These are phyloP conservation scores for Allium fistulosum DNA, from an alignment of 106 monocot species.

Conservation along the genomic window DNA sequence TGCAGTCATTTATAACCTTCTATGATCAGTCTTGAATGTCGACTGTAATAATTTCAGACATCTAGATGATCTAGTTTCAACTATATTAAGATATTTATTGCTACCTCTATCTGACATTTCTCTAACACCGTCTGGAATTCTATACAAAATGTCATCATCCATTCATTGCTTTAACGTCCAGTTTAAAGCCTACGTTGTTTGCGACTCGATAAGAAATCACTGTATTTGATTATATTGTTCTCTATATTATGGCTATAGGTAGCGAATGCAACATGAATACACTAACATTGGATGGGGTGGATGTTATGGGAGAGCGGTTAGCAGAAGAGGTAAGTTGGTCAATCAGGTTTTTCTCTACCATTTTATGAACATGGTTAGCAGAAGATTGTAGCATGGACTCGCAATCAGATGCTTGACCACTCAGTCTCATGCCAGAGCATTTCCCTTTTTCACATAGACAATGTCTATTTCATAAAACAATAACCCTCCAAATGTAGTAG, in stretches of 20 bases:
- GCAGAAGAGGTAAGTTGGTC: slow-evolving; percentile 67
- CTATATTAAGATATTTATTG: not conserved
- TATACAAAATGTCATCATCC: not conserved
- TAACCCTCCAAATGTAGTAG: not conserved
- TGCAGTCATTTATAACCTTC: not conserved
- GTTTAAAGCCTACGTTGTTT: not conserved
- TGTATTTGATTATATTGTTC: not conserved
- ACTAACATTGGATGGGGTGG: slow-evolving; percentile 93
- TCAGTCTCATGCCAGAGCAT: too few relatives aligned
- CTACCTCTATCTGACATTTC: not conserved
- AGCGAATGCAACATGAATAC: slow-evolving; percentile 65
- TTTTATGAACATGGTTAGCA: not conserved
- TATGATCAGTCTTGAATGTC: not conserved
- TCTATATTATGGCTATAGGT: slow-evolving; percentile 26
- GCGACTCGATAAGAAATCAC: not conserved
- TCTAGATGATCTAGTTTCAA: not conserved
- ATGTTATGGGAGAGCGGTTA: slow-evolving; percentile 89
- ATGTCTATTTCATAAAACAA: not conserved
- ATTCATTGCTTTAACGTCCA: not conserved
- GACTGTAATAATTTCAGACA: too few relatives aligned
- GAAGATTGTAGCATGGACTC: too few relatives aligned
- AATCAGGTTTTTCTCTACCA: not conserved
- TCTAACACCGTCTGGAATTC: not conserved
- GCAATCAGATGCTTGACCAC: too few relatives aligned
- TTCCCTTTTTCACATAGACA: too few relatives aligned